Percentiles rank a stretch among this genome's conserved stretches.
phyloP scores from a whole-genome alignment of 169 alveolate genomes.

The Cryptosporidium ryanae region DNA sequence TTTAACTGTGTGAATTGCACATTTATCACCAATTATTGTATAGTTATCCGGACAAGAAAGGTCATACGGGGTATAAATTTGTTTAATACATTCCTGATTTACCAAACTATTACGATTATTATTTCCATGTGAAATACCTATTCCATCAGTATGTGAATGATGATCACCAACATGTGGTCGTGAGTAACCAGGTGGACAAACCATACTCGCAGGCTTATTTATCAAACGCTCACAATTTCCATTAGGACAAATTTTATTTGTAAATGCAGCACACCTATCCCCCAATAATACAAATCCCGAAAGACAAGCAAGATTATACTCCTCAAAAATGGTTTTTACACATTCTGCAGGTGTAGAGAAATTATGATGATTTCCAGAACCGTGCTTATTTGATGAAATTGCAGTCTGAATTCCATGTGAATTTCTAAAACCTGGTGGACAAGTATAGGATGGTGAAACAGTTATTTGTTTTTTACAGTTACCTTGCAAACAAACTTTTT shows the following conservation, averaged over 20 bases:
- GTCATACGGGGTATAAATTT: slow-evolving; percentile 68
- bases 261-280: slow-evolving; percentile 63
- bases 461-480: slow-evolving; percentile 53
- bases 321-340: slow-evolving; percentile 63
- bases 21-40: slow-evolving; percentile 67
- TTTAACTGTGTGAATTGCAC: slow-evolving; percentile 66
- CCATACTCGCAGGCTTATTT: slow-evolving; percentile 66
- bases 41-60: slow-evolving; percentile 73
- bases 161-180: slow-evolving; percentile 26
- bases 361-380: slow-evolving; percentile 14
- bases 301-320: slow-evolving; percentile 55
- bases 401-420: slow-evolving; percentile 72
- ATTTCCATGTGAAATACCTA: slow-evolving; percentile 22
- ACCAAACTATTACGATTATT: neutral
- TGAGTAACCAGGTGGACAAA: slow-evolving; percentile 73
- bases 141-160: slow-evolving; percentile 13
- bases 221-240: slow-evolving; percentile 66
- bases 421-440: slow-evolving; percentile 70
- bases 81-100: slow-evolving; percentile 60
- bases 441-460: slow-evolving; percentile 46
- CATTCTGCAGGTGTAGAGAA: slow-evolving; percentile 67
- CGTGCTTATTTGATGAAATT: slow-evolving; percentile 60
- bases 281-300: slow-evolving; percentile 69
- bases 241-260: slow-evolving; percentile 73
- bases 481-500: slow-evolving; percentile 65